These are phyloP conservation scores for Jackrogersella minutella DNA, from an alignment of 495 filamentous ascomycete species.

Conservation along the genomic window DNA sequence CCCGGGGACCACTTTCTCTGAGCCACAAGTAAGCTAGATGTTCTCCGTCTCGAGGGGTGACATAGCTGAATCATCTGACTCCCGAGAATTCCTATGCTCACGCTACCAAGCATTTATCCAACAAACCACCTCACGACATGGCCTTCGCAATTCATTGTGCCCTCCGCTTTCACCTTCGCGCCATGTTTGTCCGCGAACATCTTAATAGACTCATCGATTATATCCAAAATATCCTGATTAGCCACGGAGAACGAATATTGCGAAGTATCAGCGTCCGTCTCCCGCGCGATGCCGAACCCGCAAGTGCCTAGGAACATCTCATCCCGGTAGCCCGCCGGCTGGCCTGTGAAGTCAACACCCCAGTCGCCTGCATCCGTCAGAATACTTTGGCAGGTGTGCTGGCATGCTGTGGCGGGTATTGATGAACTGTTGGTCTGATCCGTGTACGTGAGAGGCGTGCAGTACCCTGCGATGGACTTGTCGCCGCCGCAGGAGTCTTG, in stretches of 20 bases:
- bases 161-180: conserved; percentile 31
- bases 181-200: conserved; percentile 24
- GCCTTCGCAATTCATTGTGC: conserved; percentile 35
- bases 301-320: conserved; percentile 11
- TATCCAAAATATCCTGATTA: conserved; percentile 40
- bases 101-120: background rate
- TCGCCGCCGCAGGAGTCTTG: conserved; percentile 31
- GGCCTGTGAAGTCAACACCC: conserved; percentile 34
- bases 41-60: too few species aligned
- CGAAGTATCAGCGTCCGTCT: conserved; percentile 9
- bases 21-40: too few species aligned
- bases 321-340: conserved; percentile 25
- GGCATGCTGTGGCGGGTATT: conserved; percentile 17
- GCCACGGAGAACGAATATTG: conserved; percentile 19
- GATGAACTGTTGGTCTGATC: conserved; percentile 21
- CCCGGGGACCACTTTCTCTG: too few species aligned
- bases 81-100: background rate
- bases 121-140: conserved; percentile 35
- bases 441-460: conserved; percentile 32
- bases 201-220: conserved; percentile 22
- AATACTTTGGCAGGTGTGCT: conserved; percentile 28
- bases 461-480: conserved; percentile 25
- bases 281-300: conserved; percentile 28
- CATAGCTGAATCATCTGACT: too few species aligned
- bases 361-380: conserved; percentile 33